A percentile compares a stretch with the other conserved stretches of the same genome.
phyloP scores from a whole-genome alignment of 495 filamentous ascomycete genomes.

The Cercophora newfieldiana region DNA sequence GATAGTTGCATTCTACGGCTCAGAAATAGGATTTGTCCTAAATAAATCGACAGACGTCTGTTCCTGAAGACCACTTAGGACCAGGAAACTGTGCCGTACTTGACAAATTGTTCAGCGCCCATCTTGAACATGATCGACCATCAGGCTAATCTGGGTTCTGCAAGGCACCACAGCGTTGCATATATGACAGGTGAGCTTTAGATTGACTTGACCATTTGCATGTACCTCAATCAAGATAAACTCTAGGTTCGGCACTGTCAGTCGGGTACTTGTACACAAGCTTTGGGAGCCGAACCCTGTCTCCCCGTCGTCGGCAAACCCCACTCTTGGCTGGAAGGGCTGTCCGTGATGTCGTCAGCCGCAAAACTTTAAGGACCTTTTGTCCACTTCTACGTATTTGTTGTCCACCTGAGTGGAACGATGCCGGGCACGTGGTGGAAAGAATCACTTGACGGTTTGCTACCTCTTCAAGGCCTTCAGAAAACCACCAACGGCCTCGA shows the following conservation, averaged over 20 bases:
- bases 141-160: conserved; percentile 1
- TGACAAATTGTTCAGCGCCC: background rate
- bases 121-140: background rate
- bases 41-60: background rate
- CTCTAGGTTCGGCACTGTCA: background rate
- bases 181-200: background rate
- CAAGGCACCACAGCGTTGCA: background rate
- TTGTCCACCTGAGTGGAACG: no score
- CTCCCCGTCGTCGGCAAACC: no score
- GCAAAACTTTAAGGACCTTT: no score
- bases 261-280: no score
- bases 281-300: no score
- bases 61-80: background rate
- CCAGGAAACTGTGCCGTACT: background rate
- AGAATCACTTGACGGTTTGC: no score
- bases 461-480: no score
- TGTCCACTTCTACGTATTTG: no score
- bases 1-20: background rate
- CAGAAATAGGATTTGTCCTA: background rate
- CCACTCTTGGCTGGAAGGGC: no score
- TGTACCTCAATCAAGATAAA: background rate
- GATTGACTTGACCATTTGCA: background rate
- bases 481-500: no score
- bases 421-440: no score
- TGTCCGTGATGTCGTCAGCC: no score